Percentiles rank a stretch among this genome's conserved stretches.
Evolutionary conservation across 768 basidiomycete genomes (phyloP).

Genomic region (Suillus paluster): DNA sequence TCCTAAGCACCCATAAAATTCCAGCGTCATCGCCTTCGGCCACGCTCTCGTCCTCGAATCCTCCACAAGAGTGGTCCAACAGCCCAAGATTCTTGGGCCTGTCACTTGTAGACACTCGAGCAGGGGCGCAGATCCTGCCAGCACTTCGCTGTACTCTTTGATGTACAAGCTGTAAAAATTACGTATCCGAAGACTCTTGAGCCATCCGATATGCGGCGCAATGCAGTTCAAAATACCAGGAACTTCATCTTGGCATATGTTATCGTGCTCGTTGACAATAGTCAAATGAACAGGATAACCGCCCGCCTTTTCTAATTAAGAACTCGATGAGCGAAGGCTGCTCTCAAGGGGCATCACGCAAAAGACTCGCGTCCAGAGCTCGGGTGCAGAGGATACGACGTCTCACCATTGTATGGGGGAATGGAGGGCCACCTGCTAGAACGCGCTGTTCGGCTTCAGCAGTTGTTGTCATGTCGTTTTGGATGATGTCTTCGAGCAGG

Average conservation of each 20-base stretch:
- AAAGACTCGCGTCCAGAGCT: background rate
- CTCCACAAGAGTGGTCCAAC: background rate
- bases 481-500: background rate
- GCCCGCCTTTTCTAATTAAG: background rate
- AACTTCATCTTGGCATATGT: background rate
- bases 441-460: background rate
- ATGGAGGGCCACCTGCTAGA: background rate
- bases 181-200: background rate
- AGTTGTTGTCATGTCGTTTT: background rate
- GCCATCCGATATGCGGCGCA: background rate
- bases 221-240: background rate
- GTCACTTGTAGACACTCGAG: background rate
- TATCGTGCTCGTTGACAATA: background rate
- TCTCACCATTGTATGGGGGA: background rate
- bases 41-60: too few species aligned
- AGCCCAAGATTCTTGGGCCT: background rate
- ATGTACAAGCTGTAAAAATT: background rate
- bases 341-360: background rate
- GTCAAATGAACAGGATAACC: background rate
- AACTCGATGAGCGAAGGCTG: background rate
- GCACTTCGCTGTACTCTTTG: background rate
- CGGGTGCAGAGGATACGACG: background rate
- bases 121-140: background rate
- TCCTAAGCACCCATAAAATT: too few species aligned
- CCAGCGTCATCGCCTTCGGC: too few species aligned